phyloP scores from a whole-genome alignment of 768 basidiomycete species.

The Podaxis rugospora region DNA sequence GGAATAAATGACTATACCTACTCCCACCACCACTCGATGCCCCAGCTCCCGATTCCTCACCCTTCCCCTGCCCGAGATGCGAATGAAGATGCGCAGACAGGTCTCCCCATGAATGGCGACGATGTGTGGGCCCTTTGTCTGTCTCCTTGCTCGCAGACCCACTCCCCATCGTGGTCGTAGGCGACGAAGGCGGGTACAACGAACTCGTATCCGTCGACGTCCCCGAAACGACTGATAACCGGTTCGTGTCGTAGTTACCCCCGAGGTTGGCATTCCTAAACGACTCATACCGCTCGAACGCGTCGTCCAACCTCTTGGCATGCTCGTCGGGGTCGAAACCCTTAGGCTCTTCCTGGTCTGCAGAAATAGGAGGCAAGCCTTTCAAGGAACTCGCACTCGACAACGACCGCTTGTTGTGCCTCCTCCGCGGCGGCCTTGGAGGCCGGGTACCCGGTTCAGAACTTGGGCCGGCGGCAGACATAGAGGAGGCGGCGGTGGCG shows the following conservation, averaged over 20 bases:
- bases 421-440: not conserved
- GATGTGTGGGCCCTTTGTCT: not conserved
- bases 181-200: slow-evolving; percentile 29
- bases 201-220: slow-evolving; percentile 25
- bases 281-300: slow-evolving; percentile 86
- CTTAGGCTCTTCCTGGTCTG: slow-evolving; percentile 12
- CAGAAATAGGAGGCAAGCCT: slow-evolving; percentile 1
- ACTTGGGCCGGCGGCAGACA: not conserved
- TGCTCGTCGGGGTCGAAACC: slow-evolving; percentile 30
- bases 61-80: not conserved
- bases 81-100: slow-evolving; percentile 11
- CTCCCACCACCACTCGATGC: slow-evolving; percentile 17
- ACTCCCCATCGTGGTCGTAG: slow-evolving; percentile 30
- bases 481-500: not conserved
- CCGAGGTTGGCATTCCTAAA: slow-evolving; percentile 51
- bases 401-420: not conserved
- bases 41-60: slow-evolving; percentile 5
- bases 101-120: not conserved
- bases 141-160: slow-evolving; percentile 12
- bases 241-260: slow-evolving; percentile 30
- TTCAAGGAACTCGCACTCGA: not conserved
- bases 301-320: slow-evolving; percentile 62
- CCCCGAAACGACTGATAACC: slow-evolving; percentile 61
- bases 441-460: not conserved
- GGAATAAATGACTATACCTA: slow-evolving; percentile 48